Evolutionary conservation across 2,329 filamentous ascomycete species (phyloP).

Genomic region (Cordyceps cateniannulata): DNA sequence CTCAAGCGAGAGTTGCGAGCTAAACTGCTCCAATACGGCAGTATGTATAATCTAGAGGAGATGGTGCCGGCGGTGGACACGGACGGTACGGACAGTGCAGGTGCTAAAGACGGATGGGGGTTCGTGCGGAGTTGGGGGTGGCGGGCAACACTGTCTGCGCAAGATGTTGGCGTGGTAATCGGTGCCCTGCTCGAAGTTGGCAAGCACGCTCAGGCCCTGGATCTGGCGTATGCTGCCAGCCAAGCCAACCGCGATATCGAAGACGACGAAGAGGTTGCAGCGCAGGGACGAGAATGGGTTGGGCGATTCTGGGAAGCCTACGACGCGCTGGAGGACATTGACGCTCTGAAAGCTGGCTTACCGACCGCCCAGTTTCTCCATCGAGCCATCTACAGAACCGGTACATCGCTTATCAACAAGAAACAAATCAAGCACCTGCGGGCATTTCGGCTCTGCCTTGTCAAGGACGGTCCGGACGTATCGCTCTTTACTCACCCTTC

Average conservation of each 20-base stretch:
- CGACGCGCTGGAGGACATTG: constrained; percentile 66
- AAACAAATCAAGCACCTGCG: constrained; percentile 87
- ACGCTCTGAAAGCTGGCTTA: constrained; percentile 68
- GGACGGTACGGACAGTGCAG: constrained; percentile 60
- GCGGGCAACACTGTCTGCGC: constrained; percentile 87
- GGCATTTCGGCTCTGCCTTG: constrained; percentile 89
- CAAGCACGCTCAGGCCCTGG: constrained; percentile 39
- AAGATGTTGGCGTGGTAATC: constrained; percentile 88
- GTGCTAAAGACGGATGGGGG: constrained; percentile 86
- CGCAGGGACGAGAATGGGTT: constrained; percentile 58
- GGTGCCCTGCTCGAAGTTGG: constrained; percentile 92
- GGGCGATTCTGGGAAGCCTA: constrained; percentile 66
- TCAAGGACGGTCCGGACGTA: constrained; percentile 91
- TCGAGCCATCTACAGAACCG: constrained; percentile 86
- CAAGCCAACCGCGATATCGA: constrained; percentile 36
- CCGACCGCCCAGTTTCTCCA: constrained; percentile 84
- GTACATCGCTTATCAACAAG: constrained; percentile 86
- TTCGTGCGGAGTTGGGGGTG: constrained; percentile 98
- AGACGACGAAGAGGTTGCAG: constrained; percentile 40
- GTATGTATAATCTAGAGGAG: constrained; percentile 87
- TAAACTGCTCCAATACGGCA: constrained; percentile 84
- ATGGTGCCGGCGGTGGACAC: constrained; percentile 76
- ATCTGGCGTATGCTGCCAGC: constrained; percentile 23
- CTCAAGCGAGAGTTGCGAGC: constrained; percentile 81
- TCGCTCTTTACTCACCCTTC: constrained; percentile 88